Conservation (phyloP, 306 rosid species). For the Arachis stenosperma region DNA sequence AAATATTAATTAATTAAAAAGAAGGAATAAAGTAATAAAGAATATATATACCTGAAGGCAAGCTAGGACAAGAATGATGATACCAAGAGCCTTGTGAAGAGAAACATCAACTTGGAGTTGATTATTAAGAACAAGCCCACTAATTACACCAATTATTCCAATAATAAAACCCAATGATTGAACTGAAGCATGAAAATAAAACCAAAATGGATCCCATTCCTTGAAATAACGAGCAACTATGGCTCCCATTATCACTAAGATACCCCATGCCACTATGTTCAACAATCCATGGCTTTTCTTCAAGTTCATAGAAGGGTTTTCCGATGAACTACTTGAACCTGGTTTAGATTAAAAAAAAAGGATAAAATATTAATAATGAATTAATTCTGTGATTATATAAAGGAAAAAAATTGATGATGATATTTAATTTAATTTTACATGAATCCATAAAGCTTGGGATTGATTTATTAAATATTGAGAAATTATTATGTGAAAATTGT, state of each 20-base stretch:
- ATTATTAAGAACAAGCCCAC: slow-evolving; percentile 54
- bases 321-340: slow-evolving; percentile 53
- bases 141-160: slow-evolving; percentile 60
- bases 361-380: not conserved
- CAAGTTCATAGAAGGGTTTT: slow-evolving; percentile 38
- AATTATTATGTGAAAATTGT: not conserved
- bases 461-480: not conserved
- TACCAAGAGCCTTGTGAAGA: slow-evolving; percentile 67
- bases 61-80: slow-evolving; percentile 62
- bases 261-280: slow-evolving; percentile 80
- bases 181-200: slow-evolving; percentile 58
- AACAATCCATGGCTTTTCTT: slow-evolving; percentile 70
- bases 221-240: slow-evolving; percentile 66
- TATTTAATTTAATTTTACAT: not conserved
- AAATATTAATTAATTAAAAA: too few species aligned
- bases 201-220: slow-evolving; percentile 68
- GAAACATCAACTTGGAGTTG: slow-evolving; percentile 45
- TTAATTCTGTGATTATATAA: not conserved
- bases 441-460: not conserved
- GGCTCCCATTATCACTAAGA: slow-evolving; percentile 66
- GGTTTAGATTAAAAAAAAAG: not conserved
- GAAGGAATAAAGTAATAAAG: not conserved
- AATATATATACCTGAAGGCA: slow-evolving; percentile 66
- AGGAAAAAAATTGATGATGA: not conserved
- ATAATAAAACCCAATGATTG: slow-evolving; percentile 62